Percentiles rank a stretch among this genome's conserved stretches.
Evolutionary conservation across 495 filamentous ascomycete genomes (phyloP).

Genomic region (Penicillium silybi): DNA sequence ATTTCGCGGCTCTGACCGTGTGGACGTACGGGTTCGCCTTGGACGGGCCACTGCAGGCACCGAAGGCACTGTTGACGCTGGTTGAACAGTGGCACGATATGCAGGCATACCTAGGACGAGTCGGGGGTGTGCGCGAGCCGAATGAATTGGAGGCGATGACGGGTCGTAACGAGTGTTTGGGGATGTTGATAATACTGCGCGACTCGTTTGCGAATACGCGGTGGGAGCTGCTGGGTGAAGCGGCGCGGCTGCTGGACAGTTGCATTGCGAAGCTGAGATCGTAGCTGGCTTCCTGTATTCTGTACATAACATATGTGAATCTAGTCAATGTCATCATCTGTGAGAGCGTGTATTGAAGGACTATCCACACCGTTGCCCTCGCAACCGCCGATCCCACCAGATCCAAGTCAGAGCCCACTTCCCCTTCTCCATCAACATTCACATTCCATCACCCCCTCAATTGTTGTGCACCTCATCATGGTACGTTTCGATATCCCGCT

Average conservation of each 20-base stretch:
- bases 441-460: neutral
- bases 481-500: neutral
- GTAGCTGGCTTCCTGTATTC: slow-evolving; percentile 2
- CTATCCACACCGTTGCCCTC: slow-evolving; percentile 20
- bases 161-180: slow-evolving; percentile 77
- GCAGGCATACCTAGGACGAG: slow-evolving; percentile 67
- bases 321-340: neutral
- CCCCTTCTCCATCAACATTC: slow-evolving; percentile 2
- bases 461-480: neutral
- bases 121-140: slow-evolving; percentile 73
- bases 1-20: slow-evolving; percentile 85
- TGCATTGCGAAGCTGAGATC: slow-evolving; percentile 62
- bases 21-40: slow-evolving; percentile 95
- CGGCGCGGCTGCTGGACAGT: slow-evolving; percentile 71
- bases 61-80: slow-evolving; percentile 49
- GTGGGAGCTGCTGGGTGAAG: slow-evolving; percentile 91
- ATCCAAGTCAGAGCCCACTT: slow-evolving; percentile 7
- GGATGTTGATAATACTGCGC: slow-evolving; percentile 76
- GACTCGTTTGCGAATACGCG: slow-evolving; percentile 76
- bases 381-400: slow-evolving; percentile 20
- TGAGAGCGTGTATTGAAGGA: no score
- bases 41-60: slow-evolving; percentile 65
- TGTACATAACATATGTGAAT: neutral
- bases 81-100: slow-evolving; percentile 72
- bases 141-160: slow-evolving; percentile 73